These are phyloP conservation scores for Kentomonas sorsogonicus DNA, from an alignment of 208 protist species.

Conservation along the genomic window DNA sequence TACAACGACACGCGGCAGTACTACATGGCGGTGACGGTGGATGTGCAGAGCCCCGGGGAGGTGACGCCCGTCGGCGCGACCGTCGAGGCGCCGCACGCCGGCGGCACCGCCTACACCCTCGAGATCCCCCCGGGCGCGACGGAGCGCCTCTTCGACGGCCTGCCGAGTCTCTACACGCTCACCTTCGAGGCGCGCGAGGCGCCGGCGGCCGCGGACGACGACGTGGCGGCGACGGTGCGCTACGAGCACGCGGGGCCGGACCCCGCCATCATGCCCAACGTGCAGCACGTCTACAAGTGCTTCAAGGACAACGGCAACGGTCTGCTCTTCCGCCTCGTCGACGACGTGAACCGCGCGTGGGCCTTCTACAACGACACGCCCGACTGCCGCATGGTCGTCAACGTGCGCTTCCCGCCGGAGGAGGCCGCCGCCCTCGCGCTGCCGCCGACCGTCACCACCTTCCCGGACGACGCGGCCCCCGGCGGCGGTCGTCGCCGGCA, in stretches of 20 bases:
- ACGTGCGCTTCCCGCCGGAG: conserved; percentile 37
- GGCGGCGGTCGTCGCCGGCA: conserved; percentile 37
- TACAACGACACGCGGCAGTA: conserved; percentile 61
- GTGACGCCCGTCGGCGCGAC: conserved; percentile 17
- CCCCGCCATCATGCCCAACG: conserved; percentile 36
- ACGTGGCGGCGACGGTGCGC: conserved; percentile 7
- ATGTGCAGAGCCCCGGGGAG: conserved; percentile 28
- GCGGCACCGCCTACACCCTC: conserved; percentile 7
- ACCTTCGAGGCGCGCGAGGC: conserved; percentile 61
- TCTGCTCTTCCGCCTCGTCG: conserved; percentile 78
- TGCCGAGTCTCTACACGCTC: conserved; percentile 42
- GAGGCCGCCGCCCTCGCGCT: conserved; percentile 25
- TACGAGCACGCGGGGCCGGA: conserved; percentile 64
- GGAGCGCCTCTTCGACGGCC: conserved; percentile 48
- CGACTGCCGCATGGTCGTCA: conserved; percentile 62
- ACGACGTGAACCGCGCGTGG: conserved; percentile 56
- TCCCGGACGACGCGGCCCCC: conserved; percentile 20
- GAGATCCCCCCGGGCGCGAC: conserved; percentile 50
- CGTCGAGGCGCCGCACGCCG: neutral
- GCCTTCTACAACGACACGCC: conserved; percentile 85
- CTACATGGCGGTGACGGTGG: conserved; percentile 45
- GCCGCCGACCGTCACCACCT: too few relatives aligned
- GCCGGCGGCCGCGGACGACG: neutral
- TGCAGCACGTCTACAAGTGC: conserved; percentile 48
- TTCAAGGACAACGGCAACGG: conserved; percentile 74